Conservation (phyloP, 768 basidiomycete species). For the Suillus spraguei region DNA sequence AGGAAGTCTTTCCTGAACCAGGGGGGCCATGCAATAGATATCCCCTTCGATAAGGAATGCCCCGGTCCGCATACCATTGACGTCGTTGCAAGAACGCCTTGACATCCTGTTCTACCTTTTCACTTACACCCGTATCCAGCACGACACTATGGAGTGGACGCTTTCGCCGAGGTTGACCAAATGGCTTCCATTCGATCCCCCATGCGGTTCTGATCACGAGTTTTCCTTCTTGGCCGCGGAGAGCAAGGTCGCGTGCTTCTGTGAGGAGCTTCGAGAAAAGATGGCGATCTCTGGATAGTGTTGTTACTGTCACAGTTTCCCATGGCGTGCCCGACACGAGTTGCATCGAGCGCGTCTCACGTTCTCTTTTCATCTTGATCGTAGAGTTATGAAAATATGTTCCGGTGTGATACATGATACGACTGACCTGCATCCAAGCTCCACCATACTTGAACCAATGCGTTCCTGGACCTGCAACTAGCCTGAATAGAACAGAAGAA, state of each 20-base stretch:
- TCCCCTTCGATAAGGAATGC: slow-evolving; percentile 97
- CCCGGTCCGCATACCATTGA: slow-evolving; percentile 96
- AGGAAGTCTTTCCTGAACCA: slow-evolving; percentile 97
- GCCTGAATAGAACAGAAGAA: slow-evolving; percentile 83
- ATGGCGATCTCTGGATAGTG: slow-evolving; percentile 82
- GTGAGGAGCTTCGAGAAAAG: slow-evolving; percentile 80
- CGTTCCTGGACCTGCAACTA: slow-evolving; percentile 95
- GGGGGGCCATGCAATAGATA: slow-evolving; percentile 96
- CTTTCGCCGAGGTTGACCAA: slow-evolving; percentile 88
- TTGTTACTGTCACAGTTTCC: slow-evolving; percentile 95
- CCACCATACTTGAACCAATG: slow-evolving; percentile 91
- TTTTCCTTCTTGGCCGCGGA: slow-evolving; percentile 87
- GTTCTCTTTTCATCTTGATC: slow-evolving; percentile 86
- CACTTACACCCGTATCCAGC: slow-evolving; percentile 78
- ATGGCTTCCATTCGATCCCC: slow-evolving; percentile 96
- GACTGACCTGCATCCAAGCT: slow-evolving; percentile 92
- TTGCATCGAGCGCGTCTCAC: slow-evolving; percentile 91
- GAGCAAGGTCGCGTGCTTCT: slow-evolving; percentile 89
- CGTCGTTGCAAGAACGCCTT: slow-evolving; percentile 80
- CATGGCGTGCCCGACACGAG: slow-evolving; percentile 91
- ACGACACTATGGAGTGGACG: slow-evolving; percentile 90
- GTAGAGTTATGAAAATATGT: slow-evolving; percentile 8
- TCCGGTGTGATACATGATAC: background rate
- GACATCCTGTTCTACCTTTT: slow-evolving; percentile 81
- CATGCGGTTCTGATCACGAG: slow-evolving; percentile 96